Base-by-base conservation (phyloP, 2,329 filamentous ascomycete species). In the Raffaelea deltoideospora region DNA sequence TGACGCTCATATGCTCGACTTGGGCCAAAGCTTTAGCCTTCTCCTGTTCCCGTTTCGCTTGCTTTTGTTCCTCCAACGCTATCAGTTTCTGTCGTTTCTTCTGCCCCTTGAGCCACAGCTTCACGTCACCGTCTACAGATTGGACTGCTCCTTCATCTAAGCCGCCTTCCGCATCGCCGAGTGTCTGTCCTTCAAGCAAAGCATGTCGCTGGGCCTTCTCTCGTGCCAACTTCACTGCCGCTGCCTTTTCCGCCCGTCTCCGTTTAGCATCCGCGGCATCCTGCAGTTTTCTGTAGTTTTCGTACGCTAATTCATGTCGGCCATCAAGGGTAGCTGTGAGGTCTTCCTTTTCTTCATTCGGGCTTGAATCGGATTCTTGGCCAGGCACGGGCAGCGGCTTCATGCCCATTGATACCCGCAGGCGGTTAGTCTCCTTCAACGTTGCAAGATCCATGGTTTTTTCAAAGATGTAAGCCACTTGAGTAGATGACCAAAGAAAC, bases 11-110 rank as follows among this genome's bases (percentile, higher is more conserved):
- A n/a, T 33, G 26, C 15, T 29, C 26, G 6, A 30, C 34, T 23
- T 70, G 69, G 10, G 79, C 83, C 31, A 85, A 61, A 53, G 95
- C 86, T 50, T 82, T 74, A 43, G 86, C 84, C 14, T 32, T 39
- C 2, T 76, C 76, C 1, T 69, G 69, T 4, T 63, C 69, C 10
- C 71, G 71, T 53, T 87, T 80, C 5, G 80, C 77, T 10, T 29
- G 22, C 20, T 34, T 27, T 42, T 84, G 83, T 10, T 77, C 83
- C 32, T 85, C 82, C 48, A 83, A 78, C 32, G 79, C 80, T 28
- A 96, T 87, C 59, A 87, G 83, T 67, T 86, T 93, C 56, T 93
- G 85, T 35, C 87, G 71, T 64, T 93, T 96, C 67, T 93, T 96
- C 55, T 88, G 79, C 41, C 79, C 79, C 47, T 80, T 73, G 41